Percentiles rank a stretch among this genome's conserved stretches.
phyloP scores from a whole-genome alignment of 1,284 basidiomycete genomes.

The Cutaneotrichosporon sp. region DNA sequence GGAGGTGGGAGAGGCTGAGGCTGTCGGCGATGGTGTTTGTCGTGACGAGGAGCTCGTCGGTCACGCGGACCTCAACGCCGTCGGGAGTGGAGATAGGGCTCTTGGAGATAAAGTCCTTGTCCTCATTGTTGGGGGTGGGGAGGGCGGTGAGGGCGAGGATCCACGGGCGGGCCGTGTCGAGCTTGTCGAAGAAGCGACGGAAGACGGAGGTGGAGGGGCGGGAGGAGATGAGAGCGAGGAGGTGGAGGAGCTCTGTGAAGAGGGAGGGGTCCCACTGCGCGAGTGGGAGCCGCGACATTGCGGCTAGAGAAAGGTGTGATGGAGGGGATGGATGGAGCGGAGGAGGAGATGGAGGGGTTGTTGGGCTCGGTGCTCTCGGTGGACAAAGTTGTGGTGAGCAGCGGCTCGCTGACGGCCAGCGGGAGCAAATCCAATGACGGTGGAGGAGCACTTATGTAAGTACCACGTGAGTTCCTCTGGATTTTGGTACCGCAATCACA shows the following conservation, averaged over 20 bases:
- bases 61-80: constrained; percentile 37
- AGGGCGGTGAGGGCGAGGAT: constrained; percentile 39
- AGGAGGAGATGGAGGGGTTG: constrained; percentile 16
- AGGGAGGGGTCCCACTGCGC: constrained; percentile 45
- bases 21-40: constrained; percentile 35
- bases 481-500: no score
- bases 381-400: constrained; percentile 3
- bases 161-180: constrained; percentile 48
- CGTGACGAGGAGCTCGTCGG: constrained; percentile 38
- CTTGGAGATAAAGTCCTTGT: constrained; percentile 40
- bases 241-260: constrained; percentile 42
- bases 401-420: neutral
- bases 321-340: constrained; percentile 6
- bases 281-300: constrained; percentile 35
- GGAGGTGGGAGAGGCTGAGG: constrained; percentile 41
- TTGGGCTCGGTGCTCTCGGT: no score
- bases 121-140: constrained; percentile 38
- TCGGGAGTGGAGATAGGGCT: constrained; percentile 28
- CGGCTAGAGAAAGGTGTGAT: constrained; percentile 7
- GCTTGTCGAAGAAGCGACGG: constrained; percentile 33
- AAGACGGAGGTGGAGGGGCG: constrained; percentile 44
- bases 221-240: constrained; percentile 37
- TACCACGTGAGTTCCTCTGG: no score
- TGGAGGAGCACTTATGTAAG: no score
- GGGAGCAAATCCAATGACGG: constrained; percentile 6